A percentile compares a stretch with the other conserved stretches of the same genome.
phyloP scores from a whole-genome alignment of 306 rosid genomes.

The Gillenia trifoliata region DNA sequence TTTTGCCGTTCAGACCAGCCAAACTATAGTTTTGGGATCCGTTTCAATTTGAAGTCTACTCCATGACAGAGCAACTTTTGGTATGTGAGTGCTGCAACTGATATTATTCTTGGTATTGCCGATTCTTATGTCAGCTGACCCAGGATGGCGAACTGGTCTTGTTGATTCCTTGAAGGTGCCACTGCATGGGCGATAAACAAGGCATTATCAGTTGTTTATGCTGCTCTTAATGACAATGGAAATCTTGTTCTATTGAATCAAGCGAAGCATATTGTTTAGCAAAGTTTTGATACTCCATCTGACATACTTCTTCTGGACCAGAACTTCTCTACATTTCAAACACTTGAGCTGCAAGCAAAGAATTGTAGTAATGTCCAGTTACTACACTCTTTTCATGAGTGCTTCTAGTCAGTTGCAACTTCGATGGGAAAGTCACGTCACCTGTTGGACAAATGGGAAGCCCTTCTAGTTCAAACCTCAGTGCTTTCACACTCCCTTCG shows the following conservation, averaged over 20 bases:
- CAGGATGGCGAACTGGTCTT: slow-evolving; percentile 51
- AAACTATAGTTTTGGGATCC: slow-evolving; percentile 55
- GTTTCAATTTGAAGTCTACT: slow-evolving; percentile 56
- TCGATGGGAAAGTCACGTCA: slow-evolving; percentile 55
- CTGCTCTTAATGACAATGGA: slow-evolving; percentile 55
- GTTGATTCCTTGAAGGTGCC: slow-evolving; percentile 41
- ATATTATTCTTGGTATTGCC: slow-evolving; percentile 41
- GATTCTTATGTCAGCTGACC: slow-evolving; percentile 54
- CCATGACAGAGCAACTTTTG: slow-evolving; percentile 56
- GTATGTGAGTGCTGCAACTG: slow-evolving; percentile 64
- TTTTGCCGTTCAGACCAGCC: slow-evolving; percentile 46
- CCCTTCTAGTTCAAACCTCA: slow-evolving; percentile 38
- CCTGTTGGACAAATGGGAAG: slow-evolving; percentile 58
- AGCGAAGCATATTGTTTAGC: slow-evolving; percentile 47
- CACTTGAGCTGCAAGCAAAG: slow-evolving; percentile 56
- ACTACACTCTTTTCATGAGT: slow-evolving; percentile 60
- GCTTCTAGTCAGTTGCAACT: slow-evolving; percentile 60
- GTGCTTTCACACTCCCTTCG: slow-evolving; percentile 45
- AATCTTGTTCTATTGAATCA: slow-evolving; percentile 59
- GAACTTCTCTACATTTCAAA: slow-evolving; percentile 34
- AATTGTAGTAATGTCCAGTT: slow-evolving; percentile 41
- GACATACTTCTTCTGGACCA: slow-evolving; percentile 88
- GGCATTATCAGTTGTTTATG: slow-evolving; percentile 47
- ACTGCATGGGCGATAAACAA: slow-evolving; percentile 50
- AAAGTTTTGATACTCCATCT: slow-evolving; percentile 63